Conservation (phyloP, 2,329 filamentous ascomycete species). For the Monilinia aucupariae region DNA sequence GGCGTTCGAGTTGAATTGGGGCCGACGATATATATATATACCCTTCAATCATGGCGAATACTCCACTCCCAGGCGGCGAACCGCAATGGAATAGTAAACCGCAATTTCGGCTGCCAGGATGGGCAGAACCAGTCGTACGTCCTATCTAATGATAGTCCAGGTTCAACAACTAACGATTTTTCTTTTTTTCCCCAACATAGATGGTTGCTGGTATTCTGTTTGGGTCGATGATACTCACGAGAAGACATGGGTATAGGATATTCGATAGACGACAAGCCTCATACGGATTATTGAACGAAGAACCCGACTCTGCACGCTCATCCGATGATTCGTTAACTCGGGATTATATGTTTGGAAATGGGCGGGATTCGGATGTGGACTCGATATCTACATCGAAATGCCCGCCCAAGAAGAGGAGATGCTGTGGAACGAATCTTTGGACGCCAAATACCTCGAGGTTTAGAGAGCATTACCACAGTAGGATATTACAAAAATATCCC, state of each 20-base stretch:
- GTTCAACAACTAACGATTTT: not conserved
- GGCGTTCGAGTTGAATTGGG: not conserved
- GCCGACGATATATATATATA: not conserved
- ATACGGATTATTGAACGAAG: slow-evolving; percentile 27
- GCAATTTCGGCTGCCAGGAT: slow-evolving; percentile 34
- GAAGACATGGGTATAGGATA: slow-evolving; percentile 29
- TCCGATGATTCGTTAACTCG: slow-evolving; percentile 31
- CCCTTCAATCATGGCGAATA: slow-evolving; percentile 3
- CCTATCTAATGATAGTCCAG: not conserved
- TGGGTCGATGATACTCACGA: slow-evolving; percentile 33
- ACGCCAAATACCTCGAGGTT: slow-evolving; percentile 60
- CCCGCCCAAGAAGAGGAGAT: slow-evolving; percentile 45
- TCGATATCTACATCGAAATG: slow-evolving; percentile 30
- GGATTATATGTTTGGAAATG: slow-evolving; percentile 29
- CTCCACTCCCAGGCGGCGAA: slow-evolving; percentile 19
- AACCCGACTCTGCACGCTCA: slow-evolving; percentile 30
- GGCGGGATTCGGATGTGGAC: slow-evolving; percentile 24
- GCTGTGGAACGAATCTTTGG: slow-evolving; percentile 45
- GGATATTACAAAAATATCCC: slow-evolving; percentile 59
- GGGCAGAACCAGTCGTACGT: slow-evolving; percentile 35
- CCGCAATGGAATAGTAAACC: slow-evolving; percentile 34
- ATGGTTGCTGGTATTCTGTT: slow-evolving; percentile 35
- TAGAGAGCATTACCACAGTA: slow-evolving; percentile 53
- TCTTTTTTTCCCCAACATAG: slow-evolving; percentile 17
- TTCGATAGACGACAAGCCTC: slow-evolving; percentile 22